A percentile compares a stretch with the other conserved stretches of the same genome.
phyloP scores from a whole-genome alignment of 169 alveolate species.

The Cryptosporidium baileyi region DNA sequence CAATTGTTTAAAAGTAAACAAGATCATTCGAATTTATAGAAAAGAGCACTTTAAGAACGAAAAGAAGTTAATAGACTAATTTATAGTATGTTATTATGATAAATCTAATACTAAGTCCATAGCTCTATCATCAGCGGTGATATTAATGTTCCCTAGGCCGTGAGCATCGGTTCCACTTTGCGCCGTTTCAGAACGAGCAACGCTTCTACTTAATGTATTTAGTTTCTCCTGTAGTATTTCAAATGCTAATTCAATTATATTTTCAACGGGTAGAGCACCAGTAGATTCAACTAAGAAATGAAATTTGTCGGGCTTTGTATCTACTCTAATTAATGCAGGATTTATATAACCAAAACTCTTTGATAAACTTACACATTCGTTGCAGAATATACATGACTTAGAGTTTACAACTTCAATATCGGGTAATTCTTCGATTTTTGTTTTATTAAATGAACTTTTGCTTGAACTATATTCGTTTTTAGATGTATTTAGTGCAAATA shows the following conservation, averaged over 20 bases:
- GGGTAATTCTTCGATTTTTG: conserved; percentile 66
- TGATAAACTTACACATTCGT: conserved; percentile 81
- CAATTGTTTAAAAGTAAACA: background rate
- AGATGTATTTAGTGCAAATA: conserved; percentile 78
- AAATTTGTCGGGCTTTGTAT: conserved; percentile 78
- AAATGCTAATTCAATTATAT: conserved; percentile 89
- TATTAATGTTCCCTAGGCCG: conserved; percentile 20
- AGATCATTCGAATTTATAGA: background rate
- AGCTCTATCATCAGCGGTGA: conserved; percentile 64
- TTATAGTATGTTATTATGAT: background rate
- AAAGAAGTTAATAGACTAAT: background rate
- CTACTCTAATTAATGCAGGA: conserved; percentile 72
- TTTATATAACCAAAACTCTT: conserved; percentile 47
- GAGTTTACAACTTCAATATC: conserved; percentile 68
- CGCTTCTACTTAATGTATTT: conserved; percentile 38
- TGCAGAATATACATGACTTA: conserved; percentile 85
- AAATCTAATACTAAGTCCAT: conserved; percentile 65
- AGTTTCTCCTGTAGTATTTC: conserved; percentile 82
- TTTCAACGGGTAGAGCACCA: conserved; percentile 93
- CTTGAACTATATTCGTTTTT: conserved; percentile 57
- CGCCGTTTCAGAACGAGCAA: conserved; percentile 65
- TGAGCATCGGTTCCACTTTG: conserved; percentile 37
- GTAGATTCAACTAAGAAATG: conserved; percentile 88
- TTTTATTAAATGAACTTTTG: conserved; percentile 57
- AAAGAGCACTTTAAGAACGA: background rate